Evolutionary conservation across 306 rosid genomes (phyloP).

Genomic region (Morella rubra): DNA sequence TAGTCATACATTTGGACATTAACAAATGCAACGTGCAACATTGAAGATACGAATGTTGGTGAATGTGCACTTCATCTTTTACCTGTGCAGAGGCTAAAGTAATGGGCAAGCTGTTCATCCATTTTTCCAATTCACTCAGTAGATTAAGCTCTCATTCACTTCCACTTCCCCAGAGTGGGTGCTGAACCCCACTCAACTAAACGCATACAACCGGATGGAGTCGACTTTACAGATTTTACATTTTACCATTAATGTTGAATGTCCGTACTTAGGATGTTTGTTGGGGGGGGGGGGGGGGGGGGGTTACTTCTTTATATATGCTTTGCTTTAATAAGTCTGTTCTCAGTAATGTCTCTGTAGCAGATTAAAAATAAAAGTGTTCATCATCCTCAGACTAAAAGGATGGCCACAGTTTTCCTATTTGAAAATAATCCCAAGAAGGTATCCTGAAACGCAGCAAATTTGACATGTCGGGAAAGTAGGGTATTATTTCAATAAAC

Average conservation of each 20-base stretch:
- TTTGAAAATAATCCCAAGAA: background rate
- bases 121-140: background rate
- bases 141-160: too few species aligned
- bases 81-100: background rate
- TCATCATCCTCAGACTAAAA: background rate
- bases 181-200: too few species aligned
- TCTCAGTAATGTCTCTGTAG: too few species aligned
- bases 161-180: too few species aligned
- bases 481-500: background rate
- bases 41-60: background rate
- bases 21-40: background rate
- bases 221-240: too few species aligned
- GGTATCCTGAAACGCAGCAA: background rate
- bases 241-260: too few species aligned
- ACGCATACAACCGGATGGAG: too few species aligned
- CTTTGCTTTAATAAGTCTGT: too few species aligned
- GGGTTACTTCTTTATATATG: too few species aligned
- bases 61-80: background rate
- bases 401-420: background rate
- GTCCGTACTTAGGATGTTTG: too few species aligned
- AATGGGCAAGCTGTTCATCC: background rate
- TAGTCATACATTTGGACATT: constrained; percentile 18
- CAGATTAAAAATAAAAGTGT: too few species aligned
- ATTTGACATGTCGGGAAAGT: background rate
- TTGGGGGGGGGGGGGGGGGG: too few species aligned